Evolutionary conservation across 116 monocot genomes (phyloP).

Genomic region (Trichopus zeylanicus): DNA sequence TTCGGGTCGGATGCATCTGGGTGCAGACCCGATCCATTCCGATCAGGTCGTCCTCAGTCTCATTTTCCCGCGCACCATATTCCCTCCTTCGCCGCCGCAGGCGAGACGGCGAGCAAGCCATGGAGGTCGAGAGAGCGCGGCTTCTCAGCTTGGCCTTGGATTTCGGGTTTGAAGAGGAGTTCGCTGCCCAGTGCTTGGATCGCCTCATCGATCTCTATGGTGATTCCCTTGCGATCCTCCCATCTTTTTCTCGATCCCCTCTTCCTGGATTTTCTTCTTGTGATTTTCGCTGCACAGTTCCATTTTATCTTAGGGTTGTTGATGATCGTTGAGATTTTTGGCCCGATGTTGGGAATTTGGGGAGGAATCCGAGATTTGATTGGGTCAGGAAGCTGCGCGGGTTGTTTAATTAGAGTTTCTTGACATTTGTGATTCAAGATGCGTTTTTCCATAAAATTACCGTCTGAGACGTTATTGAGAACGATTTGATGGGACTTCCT

Average conservation of each 20-base stretch:
- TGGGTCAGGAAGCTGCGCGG: background rate
- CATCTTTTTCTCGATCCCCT: background rate
- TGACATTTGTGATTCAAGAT: no score
- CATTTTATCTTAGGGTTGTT: no score
- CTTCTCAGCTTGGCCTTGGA: conserved; percentile 77
- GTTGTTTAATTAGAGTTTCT: no score
- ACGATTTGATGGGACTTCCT: background rate
- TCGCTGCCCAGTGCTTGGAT: conserved; percentile 64
- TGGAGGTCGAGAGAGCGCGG: conserved; percentile 58
- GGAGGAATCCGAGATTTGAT: background rate
- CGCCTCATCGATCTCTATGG: conserved; percentile 83
- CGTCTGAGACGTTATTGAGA: background rate
- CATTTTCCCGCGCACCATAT: conserved; percentile 1
- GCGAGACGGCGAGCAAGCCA: background rate
- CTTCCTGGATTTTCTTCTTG: background rate
- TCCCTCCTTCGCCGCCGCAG: background rate
- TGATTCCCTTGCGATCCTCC: conserved; percentile 11
- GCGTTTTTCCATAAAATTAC: background rate
- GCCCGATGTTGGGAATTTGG: background rate
- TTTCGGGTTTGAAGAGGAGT: conserved; percentile 68
- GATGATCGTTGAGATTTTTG: background rate
- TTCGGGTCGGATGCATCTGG: no score
- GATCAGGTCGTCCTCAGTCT: no score
- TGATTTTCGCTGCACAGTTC: no score
- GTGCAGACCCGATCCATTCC: no score